These are phyloP conservation scores for Theileria parva DNA, from an alignment of 169 alveolate species.

Conservation along the genomic window DNA sequence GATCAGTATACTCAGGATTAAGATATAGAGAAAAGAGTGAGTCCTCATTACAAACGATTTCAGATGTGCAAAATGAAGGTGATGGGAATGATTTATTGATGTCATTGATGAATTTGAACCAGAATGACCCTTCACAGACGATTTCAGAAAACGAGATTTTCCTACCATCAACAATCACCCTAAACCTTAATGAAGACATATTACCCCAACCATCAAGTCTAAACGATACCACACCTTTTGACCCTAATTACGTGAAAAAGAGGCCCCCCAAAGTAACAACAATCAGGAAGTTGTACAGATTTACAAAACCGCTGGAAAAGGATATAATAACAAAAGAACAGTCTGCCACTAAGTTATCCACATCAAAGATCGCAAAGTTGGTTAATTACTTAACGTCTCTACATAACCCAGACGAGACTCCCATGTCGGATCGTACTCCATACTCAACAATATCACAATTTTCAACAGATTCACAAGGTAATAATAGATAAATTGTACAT, in stretches of 20 bases:
- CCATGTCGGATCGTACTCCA: not conserved
- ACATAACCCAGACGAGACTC: not conserved
- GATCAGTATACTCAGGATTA: not conserved
- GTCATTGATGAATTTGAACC: slow-evolving; percentile 6
- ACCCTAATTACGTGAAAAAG: not conserved
- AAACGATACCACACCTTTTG: not conserved
- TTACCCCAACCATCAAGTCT: not conserved
- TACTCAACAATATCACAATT: slow-evolving; percentile 10
- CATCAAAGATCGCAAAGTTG: slow-evolving; percentile 2
- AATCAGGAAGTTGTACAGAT: not conserved
- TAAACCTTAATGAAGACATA: not conserved
- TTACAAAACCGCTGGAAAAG: not conserved
- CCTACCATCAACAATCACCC: not conserved
- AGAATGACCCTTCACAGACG: not conserved
- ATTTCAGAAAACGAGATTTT: not conserved
- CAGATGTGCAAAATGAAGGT: not conserved
- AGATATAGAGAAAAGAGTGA: not conserved
- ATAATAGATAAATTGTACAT: too few species aligned
- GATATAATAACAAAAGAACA: not conserved
- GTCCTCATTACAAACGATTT: not conserved
- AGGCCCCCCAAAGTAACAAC: not conserved
- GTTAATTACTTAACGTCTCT: not conserved
- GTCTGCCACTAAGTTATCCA: not conserved
- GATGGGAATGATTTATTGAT: not conserved
- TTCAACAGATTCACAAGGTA: slow-evolving; percentile 10